phyloP scores from a whole-genome alignment of 2,329 filamentous ascomycete species.

The Penicillium sp. region DNA sequence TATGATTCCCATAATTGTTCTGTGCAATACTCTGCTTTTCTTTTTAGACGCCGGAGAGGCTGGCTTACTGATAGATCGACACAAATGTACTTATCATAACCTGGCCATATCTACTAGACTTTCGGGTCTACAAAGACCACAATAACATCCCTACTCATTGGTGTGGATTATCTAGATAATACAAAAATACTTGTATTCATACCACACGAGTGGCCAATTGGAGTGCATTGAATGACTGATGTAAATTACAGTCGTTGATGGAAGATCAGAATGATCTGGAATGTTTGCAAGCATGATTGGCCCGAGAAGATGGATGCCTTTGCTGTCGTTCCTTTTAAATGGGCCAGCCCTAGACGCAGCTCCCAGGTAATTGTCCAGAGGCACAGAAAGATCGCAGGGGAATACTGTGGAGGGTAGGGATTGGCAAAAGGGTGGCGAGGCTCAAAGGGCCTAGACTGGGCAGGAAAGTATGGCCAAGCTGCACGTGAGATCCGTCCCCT shows the following conservation, averaged over 20 bases:
- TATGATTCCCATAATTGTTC: constrained; percentile 15
- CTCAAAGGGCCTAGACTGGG: not conserved
- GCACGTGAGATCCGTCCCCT: not conserved
- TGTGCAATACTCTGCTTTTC: constrained; percentile 7
- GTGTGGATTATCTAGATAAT: not conserved
- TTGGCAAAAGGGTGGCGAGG: not conserved
- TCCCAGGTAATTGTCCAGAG: not conserved
- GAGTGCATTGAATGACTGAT: not conserved
- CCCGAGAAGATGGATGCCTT: not conserved
- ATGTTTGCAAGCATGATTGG: constrained; percentile 1
- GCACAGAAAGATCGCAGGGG: not conserved
- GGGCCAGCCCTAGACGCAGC: not conserved
- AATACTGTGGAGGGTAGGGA: not conserved
- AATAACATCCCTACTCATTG: not conserved
- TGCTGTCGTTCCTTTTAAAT: not conserved
- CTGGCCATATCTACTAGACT: not conserved
- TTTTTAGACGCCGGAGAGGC: not conserved
- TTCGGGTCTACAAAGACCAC: not conserved
- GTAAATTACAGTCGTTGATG: not conserved
- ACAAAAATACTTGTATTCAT: not conserved
- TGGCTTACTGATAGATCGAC: not conserved
- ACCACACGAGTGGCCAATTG: not conserved
- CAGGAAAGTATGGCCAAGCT: not conserved
- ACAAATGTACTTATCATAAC: too few relatives aligned
- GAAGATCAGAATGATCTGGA: not conserved